These are phyloP conservation scores for Nakazawaea populi DNA, from an alignment of 805 yeast species.

Conservation along the genomic window DNA sequence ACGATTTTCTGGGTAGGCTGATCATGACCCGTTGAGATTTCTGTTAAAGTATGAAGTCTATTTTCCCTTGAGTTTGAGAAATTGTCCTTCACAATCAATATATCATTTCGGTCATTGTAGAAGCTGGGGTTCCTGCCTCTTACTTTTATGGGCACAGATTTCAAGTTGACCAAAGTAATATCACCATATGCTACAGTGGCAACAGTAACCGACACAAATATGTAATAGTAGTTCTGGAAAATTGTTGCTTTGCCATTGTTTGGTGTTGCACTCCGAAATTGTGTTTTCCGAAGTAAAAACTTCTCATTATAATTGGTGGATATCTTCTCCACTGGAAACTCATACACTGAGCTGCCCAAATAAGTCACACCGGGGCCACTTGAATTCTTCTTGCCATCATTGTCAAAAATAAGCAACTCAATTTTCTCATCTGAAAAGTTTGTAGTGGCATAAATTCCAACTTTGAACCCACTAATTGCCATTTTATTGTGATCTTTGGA, in stretches of 20 bases:
- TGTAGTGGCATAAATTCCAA: constrained; percentile 32
- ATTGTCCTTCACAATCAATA: constrained; percentile 26
- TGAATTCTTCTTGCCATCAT: constrained; percentile 12
- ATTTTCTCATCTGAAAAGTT: constrained; percentile 23
- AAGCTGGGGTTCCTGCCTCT: constrained; percentile 61
- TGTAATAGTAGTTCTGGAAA: constrained; percentile 38
- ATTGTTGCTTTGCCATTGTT: constrained; percentile 40
- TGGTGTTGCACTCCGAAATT: constrained; percentile 47
- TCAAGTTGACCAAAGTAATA: constrained; percentile 10
- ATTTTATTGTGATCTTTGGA: background rate
- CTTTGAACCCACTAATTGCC: constrained; percentile 14
- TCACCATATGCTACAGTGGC: background rate
- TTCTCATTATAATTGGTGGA: constrained; percentile 22
- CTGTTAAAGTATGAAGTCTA: too few relatives aligned
- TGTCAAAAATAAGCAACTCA: constrained; percentile 26
- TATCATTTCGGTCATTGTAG: constrained; percentile 46
- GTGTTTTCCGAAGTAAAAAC: constrained; percentile 33
- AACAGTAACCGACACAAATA: constrained; percentile 16
- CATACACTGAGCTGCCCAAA: constrained; percentile 8
- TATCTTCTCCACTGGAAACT: constrained; percentile 13
- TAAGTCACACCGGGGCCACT: constrained; percentile 6
- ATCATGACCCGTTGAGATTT: too few relatives aligned
- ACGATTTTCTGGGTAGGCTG: too few relatives aligned
- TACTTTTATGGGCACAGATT: constrained; percentile 44
- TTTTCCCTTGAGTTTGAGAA: background rate